Evolutionary conservation across 371 early-diverging fungal species (phyloP), one percentile per base, ranked within the genome.

Genomic region (Mucor lusitanicus): DNA sequence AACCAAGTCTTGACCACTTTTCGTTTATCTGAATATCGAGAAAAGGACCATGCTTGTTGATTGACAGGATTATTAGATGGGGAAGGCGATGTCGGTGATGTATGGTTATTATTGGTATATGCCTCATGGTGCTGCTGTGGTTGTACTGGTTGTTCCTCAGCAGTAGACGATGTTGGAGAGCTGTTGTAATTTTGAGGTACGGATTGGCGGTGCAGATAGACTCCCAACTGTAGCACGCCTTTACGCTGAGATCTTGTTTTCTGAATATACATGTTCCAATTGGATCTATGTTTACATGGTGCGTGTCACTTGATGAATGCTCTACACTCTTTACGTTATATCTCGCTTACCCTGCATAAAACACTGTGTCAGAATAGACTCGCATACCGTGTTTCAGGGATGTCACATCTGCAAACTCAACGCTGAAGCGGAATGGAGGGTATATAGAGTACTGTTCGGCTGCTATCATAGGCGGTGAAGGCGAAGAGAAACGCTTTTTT

Each of bases 221-320:
- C 85, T 11, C 85, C 85, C 0, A 88, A 63, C 30, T 83, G 80
- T 8, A 77, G 53, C 1, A 71, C 54, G 0, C 79, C 84, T 61
- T 78, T 78, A 8, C 82, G 77, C 35, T 69, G 76, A 2, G 81
- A 75, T 19, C 71, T 69, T 6, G 81, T 68, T 40, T 85, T 86
- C 69, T 86, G 82, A n/a, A 88, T 81, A 44, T 85, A 84, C 68
- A 86, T 73, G 50, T 85, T 84, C 88, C 88, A 88, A 53, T 77
- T 77, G 15, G 88, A 88, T 33, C 87, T 87, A 74, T 35, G 12
- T 53, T 30, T 25, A 61, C 46, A 21, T 37, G 19, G 32, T 8
- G 13, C 0, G 13, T 15, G 8, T 59, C n/a, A 21, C 28, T 25
- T 11, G n/a, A 15, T 21, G 6, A 5, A 2, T 17, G 17, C 15